A percentile compares a stretch with the other conserved stretches of the same genome.
Conservation (phyloP, 2,329 filamentous ascomycete genomes). For the Xylaria digitata region DNA sequence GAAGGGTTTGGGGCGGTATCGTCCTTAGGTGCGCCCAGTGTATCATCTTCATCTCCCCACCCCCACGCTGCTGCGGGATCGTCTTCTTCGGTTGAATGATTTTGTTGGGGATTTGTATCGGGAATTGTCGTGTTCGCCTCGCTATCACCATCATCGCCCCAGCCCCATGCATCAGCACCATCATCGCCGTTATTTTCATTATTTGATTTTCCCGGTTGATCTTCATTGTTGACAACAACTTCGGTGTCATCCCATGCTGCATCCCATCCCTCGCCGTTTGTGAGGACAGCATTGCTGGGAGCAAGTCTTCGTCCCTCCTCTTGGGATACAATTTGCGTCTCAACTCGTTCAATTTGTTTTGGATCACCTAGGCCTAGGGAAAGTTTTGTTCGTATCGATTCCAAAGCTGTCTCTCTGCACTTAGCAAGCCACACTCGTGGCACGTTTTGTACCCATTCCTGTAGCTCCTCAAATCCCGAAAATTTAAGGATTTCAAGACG, state of each 20-base stretch:
- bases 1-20: conserved; percentile 43
- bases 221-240: conserved; percentile 50
- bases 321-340: conserved; percentile 81
- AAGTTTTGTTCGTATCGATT: conserved; percentile 77
- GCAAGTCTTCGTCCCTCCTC: conserved; percentile 73
- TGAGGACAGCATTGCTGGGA: conserved; percentile 60
- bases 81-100: conserved; percentile 38
- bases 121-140: conserved; percentile 71
- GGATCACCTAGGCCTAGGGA: conserved; percentile 73
- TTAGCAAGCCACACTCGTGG: conserved; percentile 88
- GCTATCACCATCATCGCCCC: conserved; percentile 74
- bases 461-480: conserved; percentile 70
- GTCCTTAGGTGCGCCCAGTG: conserved; percentile 47
- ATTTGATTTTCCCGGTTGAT: conserved; percentile 25
- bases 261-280: conserved; percentile 74
- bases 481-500: conserved; percentile 72
- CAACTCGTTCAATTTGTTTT: conserved; percentile 81
- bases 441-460: conserved; percentile 83
- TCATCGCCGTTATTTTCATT: conserved; percentile 40
- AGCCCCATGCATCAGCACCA: conserved; percentile 75
- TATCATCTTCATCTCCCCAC: conserved; percentile 78
- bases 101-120: conserved; percentile 48
- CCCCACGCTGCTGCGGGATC: conserved; percentile 79
- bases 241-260: conserved; percentile 82
- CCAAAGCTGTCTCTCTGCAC: conserved; percentile 81